Evolutionary conservation across 75 land plant genomes (phyloP).

Genomic region (Azolla pinnata): DNA sequence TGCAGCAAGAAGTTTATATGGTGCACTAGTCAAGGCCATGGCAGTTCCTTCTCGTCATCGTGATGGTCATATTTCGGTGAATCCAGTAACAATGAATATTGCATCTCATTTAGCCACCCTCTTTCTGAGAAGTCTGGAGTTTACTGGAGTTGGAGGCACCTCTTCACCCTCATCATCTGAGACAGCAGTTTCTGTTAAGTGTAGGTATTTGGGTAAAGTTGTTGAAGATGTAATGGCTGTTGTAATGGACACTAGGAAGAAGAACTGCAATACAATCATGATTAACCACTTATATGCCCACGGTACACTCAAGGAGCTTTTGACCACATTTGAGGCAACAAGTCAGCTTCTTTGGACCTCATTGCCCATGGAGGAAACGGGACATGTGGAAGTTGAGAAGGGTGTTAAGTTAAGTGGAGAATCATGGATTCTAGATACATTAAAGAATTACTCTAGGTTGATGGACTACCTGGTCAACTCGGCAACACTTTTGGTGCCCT

Average conservation of each 20-base stretch:
- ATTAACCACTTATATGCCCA: conserved; percentile 75
- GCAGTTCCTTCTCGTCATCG: conserved; percentile 76
- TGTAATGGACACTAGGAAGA: conserved; percentile 55
- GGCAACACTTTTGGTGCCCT: conserved; percentile 45
- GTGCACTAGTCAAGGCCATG: conserved; percentile 65
- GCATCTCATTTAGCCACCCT: conserved; percentile 59
- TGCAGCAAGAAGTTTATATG: conserved; percentile 57
- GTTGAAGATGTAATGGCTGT: conserved; percentile 73
- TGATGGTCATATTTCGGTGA: conserved; percentile 51
- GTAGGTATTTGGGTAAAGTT: conserved; percentile 92
- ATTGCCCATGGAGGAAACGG: conserved; percentile 41
- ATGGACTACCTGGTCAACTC: conserved; percentile 79
- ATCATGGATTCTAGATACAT: conserved; percentile 71
- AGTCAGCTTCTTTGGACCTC: conserved; percentile 84
- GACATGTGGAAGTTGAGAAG: conserved; percentile 38
- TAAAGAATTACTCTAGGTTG: conserved; percentile 56
- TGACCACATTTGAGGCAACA: conserved; percentile 85
- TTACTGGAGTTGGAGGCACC: conserved; percentile 29
- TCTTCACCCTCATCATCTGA: conserved; percentile 37
- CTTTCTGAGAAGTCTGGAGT: conserved; percentile 57
- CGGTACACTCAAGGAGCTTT: conserved; percentile 66
- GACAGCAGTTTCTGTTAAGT: conserved; percentile 55
- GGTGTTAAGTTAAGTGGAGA: conserved; percentile 33
- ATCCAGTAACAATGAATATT: conserved; percentile 48
- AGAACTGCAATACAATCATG: conserved; percentile 59